These are phyloP conservation scores for Corylus americana DNA, from an alignment of 306 rosid species.

Conservation along the genomic window DNA sequence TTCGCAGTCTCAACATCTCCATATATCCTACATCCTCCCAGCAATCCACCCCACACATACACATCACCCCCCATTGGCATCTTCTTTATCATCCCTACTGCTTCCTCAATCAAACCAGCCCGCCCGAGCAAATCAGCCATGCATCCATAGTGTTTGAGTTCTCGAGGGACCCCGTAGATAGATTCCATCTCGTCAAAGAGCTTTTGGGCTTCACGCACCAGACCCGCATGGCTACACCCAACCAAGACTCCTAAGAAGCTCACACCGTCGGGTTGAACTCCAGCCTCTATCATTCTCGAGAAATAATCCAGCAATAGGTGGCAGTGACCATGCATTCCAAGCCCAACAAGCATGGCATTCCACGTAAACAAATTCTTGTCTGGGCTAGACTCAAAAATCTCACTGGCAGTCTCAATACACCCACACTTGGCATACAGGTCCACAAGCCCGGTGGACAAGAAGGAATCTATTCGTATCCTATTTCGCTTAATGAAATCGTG, in stretches of 20 bases:
- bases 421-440: constrained; percentile 82
- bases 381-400: constrained; percentile 47
- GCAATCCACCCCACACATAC: constrained; percentile 78
- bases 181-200: constrained; percentile 64
- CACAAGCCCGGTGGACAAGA: constrained; percentile 65
- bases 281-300: constrained; percentile 45
- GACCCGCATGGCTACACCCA: constrained; percentile 79
- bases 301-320: constrained; percentile 40
- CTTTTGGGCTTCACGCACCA: constrained; percentile 54
- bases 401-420: constrained; percentile 53
- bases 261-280: constrained; percentile 63
- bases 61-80: constrained; percentile 77
- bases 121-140: constrained; percentile 78
- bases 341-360: constrained; percentile 84
- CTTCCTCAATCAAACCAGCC: constrained; percentile 69
- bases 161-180: constrained; percentile 49
- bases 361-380: constrained; percentile 60
- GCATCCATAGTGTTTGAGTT: constrained; percentile 74
- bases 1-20: constrained; percentile 66
- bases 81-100: constrained; percentile 47
- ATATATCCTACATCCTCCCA: constrained; percentile 75
- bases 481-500: constrained; percentile 46
- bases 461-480: constrained; percentile 46
- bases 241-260: constrained; percentile 65
- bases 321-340: constrained; percentile 71